These are phyloP conservation scores for Aschersonia sp. DNA, from an alignment of 2,329 filamentous ascomycete genomes.

Conservation along the genomic window DNA sequence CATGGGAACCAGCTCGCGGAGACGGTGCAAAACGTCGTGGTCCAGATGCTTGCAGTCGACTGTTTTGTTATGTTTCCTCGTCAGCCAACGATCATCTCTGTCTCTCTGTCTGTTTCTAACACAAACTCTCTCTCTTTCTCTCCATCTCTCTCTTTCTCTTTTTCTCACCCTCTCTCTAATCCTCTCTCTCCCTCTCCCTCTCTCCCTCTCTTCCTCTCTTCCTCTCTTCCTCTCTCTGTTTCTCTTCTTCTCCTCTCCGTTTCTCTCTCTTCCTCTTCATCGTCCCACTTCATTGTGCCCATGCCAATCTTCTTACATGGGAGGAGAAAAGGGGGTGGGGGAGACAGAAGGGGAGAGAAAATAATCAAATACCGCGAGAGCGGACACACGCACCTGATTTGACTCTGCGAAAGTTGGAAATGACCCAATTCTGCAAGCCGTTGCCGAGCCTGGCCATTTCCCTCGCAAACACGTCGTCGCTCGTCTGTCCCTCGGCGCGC, in stretches of 20 bases:
- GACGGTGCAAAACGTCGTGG: not conserved
- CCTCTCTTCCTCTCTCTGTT: too few relatives aligned
- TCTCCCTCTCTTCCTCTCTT: too few relatives aligned
- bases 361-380: not conserved
- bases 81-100: constrained; percentile 11
- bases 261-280: constrained; percentile 1
- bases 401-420: constrained; percentile 50
- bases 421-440: constrained; percentile 60
- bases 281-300: too few relatives aligned
- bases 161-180: constrained; percentile 5
- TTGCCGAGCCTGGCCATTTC: constrained; percentile 48
- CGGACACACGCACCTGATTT: constrained; percentile 30
- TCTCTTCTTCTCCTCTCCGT: too few relatives aligned
- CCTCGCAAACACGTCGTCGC: constrained; percentile 53
- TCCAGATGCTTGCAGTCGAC: too few relatives aligned
- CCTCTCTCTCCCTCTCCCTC: constrained; percentile 1
- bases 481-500: constrained; percentile 42
- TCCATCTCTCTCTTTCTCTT: too few relatives aligned
- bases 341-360: too few relatives aligned
- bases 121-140: too few relatives aligned
- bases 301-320: too few relatives aligned
- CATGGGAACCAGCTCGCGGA: constrained; percentile 38
- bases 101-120: not conserved
- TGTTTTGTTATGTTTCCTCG: too few relatives aligned
- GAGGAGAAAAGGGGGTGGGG: too few relatives aligned